A percentile compares a stretch with the other conserved stretches of the same genome.
These are phyloP conservation scores for Leccinum ochraceum DNA, from an alignment of 768 basidiomycete species.

Conservation along the genomic window DNA sequence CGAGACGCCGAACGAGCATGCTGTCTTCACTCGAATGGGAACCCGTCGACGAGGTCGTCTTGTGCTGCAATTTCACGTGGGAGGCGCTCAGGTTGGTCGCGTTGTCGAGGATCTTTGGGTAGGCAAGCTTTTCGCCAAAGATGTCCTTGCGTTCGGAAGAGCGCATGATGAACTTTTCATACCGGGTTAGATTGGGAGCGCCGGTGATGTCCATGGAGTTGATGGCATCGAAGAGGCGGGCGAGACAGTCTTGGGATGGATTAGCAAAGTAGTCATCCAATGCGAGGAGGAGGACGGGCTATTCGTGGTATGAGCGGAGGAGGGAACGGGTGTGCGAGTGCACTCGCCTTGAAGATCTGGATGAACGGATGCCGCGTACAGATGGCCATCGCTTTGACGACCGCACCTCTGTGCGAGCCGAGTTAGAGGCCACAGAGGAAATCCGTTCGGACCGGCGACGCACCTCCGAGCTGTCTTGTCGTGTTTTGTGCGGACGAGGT, in stretches of 20 bases:
- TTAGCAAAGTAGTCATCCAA: slow-evolving; percentile 92
- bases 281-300: slow-evolving; percentile 93
- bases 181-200: slow-evolving; percentile 73
- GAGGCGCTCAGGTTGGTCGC: slow-evolving; percentile 1
- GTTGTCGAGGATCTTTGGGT: slow-evolving; percentile 22
- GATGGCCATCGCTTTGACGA: slow-evolving; percentile 93
- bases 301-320: slow-evolving; percentile 9
- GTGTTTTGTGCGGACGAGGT: slow-evolving; percentile 88
- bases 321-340: neutral
- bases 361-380: slow-evolving; percentile 82
- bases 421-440: slow-evolving; percentile 14
- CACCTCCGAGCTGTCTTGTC: slow-evolving; percentile 82
- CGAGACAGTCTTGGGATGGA: slow-evolving; percentile 88
- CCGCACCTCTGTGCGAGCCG: slow-evolving; percentile 67
- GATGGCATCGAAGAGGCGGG: slow-evolving; percentile 88
- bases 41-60: slow-evolving; percentile 53
- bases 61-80: slow-evolving; percentile 40
- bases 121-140: slow-evolving; percentile 80
- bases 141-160: slow-evolving; percentile 90
- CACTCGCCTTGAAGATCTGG: slow-evolving; percentile 87
- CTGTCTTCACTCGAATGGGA: slow-evolving; percentile 75
- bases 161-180: slow-evolving; percentile 89
- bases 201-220: slow-evolving; percentile 88
- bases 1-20: slow-evolving; percentile 44
- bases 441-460: slow-evolving; percentile 21